These are phyloP conservation scores for Dryas drummondii DNA, from an alignment of 306 rosid species.

Conservation along the genomic window DNA sequence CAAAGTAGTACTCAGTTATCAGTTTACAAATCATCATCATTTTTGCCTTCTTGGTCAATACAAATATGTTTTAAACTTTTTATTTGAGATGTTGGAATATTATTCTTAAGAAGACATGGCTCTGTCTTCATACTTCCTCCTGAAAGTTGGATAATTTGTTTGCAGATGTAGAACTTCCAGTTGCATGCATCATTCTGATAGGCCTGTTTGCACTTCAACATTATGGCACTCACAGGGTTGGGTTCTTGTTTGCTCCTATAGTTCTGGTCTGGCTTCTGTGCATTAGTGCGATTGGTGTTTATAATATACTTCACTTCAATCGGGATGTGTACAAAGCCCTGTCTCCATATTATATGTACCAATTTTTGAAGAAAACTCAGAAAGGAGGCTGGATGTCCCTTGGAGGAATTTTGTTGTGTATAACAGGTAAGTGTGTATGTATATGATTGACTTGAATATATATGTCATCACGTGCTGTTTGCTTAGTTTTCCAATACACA, in stretches of 20 bases:
- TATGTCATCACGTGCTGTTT: slow-evolving; percentile 14
- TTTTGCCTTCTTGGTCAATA: background rate
- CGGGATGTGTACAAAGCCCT: slow-evolving; percentile 67
- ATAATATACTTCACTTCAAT: slow-evolving; percentile 78
- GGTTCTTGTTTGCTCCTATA: slow-evolving; percentile 89
- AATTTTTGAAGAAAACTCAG: slow-evolving; percentile 66
- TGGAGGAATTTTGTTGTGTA: slow-evolving; percentile 89
- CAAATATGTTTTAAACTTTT: background rate
- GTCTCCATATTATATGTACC: slow-evolving; percentile 70
- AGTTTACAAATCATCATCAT: background rate
- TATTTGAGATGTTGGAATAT: background rate
- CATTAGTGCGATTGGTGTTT: slow-evolving; percentile 80
- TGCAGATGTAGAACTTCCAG: slow-evolving; percentile 85
- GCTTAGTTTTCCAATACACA: slow-evolving; percentile 20
- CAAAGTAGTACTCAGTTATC: background rate
- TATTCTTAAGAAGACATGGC: background rate
- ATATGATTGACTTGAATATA: slow-evolving; percentile 25
- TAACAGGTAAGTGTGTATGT: slow-evolving; percentile 57
- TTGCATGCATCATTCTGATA: slow-evolving; percentile 73
- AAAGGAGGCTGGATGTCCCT: slow-evolving; percentile 84
- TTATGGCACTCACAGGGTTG: slow-evolving; percentile 92
- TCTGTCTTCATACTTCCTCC: slow-evolving; percentile 13
- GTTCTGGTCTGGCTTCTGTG: slow-evolving; percentile 81
- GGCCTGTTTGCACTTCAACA: slow-evolving; percentile 92
- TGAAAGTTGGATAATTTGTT: slow-evolving; percentile 31